These are phyloP conservation scores for Rhodamnia rubescens DNA, from an alignment of 345 rosid genomes.

Conservation along the genomic window DNA sequence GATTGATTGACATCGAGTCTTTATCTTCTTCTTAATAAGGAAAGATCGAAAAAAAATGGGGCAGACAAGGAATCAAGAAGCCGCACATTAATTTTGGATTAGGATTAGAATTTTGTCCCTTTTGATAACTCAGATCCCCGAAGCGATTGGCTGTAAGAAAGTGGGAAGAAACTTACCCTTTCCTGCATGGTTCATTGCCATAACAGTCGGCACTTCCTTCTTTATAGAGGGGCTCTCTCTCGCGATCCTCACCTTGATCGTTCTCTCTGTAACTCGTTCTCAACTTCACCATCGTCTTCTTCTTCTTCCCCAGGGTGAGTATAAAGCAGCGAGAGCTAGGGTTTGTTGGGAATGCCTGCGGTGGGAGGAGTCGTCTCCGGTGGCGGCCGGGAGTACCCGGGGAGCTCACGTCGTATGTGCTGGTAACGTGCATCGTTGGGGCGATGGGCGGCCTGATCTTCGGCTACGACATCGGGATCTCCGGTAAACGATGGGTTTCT, in stretches of 20 bases:
- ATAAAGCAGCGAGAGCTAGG: neutral
- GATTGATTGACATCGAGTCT: neutral
- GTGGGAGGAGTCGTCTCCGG: slow-evolving; percentile 34
- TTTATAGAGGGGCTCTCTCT: neutral
- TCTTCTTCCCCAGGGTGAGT: accelerated
- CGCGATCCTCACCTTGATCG: too few species aligned
- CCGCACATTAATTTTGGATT: neutral
- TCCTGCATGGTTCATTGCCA: neutral
- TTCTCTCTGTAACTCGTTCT: neutral
- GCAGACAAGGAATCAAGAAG: neutral
- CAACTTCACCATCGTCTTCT: neutral
- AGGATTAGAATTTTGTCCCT: neutral
- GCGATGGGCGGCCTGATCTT: slow-evolving; percentile 98
- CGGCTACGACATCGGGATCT: slow-evolving; percentile 91
- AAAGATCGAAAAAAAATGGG: too few species aligned
- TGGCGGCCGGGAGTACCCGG: slow-evolving; percentile 54
- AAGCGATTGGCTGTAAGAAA: neutral
- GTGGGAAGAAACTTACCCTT: neutral
- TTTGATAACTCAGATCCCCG: neutral
- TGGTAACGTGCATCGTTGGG: slow-evolving; percentile 73
- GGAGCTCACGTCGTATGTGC: slow-evolving; percentile 63
- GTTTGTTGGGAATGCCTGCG: slow-evolving; percentile 25
- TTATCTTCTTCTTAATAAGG: neutral
- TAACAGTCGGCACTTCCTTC: neutral
- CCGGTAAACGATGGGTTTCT: slow-evolving; percentile 30